Percentiles rank a stretch among this genome's conserved stretches.
These are phyloP conservation scores for Penicillium subrubescens DNA, from an alignment of 495 filamentous ascomycete genomes.

Conservation along the genomic window DNA sequence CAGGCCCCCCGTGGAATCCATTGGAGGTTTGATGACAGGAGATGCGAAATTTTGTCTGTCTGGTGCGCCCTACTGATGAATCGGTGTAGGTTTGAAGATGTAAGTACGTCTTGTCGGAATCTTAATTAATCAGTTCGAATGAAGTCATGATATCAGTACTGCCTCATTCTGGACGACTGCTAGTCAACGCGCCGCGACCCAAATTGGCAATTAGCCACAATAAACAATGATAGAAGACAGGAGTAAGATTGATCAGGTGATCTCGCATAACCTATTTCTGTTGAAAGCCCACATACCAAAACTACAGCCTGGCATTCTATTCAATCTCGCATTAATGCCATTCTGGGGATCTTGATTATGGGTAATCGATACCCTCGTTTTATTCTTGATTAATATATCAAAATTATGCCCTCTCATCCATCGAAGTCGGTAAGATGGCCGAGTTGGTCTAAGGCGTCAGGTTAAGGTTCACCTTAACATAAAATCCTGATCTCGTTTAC, in stretches of 20 bases:
- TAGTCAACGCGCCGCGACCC: neutral
- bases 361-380: too few species aligned
- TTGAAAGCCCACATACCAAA: too few species aligned
- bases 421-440: conserved; percentile 29
- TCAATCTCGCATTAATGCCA: too few species aligned
- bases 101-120: too few species aligned
- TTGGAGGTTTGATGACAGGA: neutral
- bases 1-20: neutral
- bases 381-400: too few species aligned
- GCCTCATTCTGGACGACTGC: neutral
- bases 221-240: too few species aligned
- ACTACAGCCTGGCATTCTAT: too few species aligned
- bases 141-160: neutral
- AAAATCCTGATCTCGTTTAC: conserved; percentile 34
- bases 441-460: conserved; percentile 39
- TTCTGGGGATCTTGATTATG: too few species aligned
- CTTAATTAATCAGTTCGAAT: too few species aligned
- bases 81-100: too few species aligned
- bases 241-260: too few species aligned
- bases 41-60: neutral
- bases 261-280: too few species aligned
- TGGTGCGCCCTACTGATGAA: neutral
- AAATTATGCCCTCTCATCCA: neutral
- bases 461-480: conserved; percentile 35
- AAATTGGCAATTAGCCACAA: neutral